These are phyloP conservation scores for Aspergillus luchuensis DNA, from an alignment of 2,329 filamentous ascomycete species.

Conservation along the genomic window DNA sequence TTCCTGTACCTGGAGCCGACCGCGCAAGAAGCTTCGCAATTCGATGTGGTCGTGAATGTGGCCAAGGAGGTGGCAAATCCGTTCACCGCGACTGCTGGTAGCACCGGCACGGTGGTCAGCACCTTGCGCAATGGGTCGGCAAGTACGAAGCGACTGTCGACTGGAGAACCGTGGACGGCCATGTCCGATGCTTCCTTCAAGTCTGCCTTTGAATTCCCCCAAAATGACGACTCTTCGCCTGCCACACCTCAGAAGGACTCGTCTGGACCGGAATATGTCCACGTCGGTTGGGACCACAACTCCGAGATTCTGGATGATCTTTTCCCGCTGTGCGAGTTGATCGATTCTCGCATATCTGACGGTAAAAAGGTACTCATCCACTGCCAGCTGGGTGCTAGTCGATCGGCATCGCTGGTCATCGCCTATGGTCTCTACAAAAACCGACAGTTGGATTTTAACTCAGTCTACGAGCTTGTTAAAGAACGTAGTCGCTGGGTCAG, in stretches of 20 bases:
- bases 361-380: slow-evolving; percentile 65
- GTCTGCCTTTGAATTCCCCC: slow-evolving; percentile 50
- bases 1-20: slow-evolving; percentile 66
- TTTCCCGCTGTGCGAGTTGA: slow-evolving; percentile 60
- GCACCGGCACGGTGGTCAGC: slow-evolving; percentile 45
- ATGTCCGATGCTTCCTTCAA: slow-evolving; percentile 52
- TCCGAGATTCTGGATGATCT: slow-evolving; percentile 67
- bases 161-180: slow-evolving; percentile 48
- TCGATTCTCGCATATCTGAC: slow-evolving; percentile 60
- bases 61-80: slow-evolving; percentile 67
- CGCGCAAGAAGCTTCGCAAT: slow-evolving; percentile 59
- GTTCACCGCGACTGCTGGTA: slow-evolving; percentile 43
- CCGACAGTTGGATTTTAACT: slow-evolving; percentile 62
- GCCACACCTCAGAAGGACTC: slow-evolving; percentile 36
- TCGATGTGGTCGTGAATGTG: slow-evolving; percentile 66
- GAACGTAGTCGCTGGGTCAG: slow-evolving; percentile 67
- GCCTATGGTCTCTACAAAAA: slow-evolving; percentile 68
- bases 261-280: slow-evolving; percentile 62
- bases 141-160: slow-evolving; percentile 36
- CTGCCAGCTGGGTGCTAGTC: slow-evolving; percentile 66
- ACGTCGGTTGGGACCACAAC: slow-evolving; percentile 68
- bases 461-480: slow-evolving; percentile 66
- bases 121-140: slow-evolving; percentile 52
- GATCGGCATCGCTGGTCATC: slow-evolving; percentile 67
- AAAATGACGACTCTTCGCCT: slow-evolving; percentile 31